Conservation (phyloP, 2,329 filamentous ascomycete genomes). For the Fusarium longipes region DNA sequence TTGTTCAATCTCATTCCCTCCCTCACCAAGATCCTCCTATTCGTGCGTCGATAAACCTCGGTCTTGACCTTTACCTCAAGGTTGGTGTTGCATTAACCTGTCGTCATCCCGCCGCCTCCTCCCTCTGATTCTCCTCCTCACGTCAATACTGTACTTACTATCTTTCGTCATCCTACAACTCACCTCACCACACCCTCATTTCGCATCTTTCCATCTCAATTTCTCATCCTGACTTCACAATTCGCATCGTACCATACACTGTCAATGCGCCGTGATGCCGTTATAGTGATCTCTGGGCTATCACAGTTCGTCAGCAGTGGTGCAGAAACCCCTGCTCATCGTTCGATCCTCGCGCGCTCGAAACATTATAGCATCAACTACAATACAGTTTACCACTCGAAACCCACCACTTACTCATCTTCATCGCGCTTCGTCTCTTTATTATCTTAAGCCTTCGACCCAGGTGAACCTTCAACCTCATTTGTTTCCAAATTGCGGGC, state of each 20-base stretch:
- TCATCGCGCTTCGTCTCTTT: not conserved
- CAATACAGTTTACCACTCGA: constrained; percentile 15
- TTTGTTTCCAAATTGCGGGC: not conserved
- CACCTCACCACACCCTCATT: constrained; percentile 2
- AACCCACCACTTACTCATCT: constrained; percentile 4
- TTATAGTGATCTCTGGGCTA: constrained; percentile 13
- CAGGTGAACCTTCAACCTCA: not conserved
- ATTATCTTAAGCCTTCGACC: not conserved
- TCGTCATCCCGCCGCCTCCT: constrained; percentile 28
- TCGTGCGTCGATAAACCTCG: constrained; percentile 3
- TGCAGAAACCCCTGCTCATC: constrained; percentile 37
- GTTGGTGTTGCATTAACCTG: constrained; percentile 26
- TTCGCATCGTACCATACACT: not conserved
- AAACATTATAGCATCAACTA: constrained; percentile 20
- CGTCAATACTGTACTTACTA: not conserved
- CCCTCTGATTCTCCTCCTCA: constrained; percentile 6
- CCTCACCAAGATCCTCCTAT: not conserved
- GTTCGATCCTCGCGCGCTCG: constrained; percentile 36
- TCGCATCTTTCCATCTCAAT: not conserved
- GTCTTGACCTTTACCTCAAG: not conserved
- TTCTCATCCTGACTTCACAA: not conserved
- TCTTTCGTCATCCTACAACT: constrained; percentile 16
- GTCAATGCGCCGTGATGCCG: constrained; percentile 15
- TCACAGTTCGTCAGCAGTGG: constrained; percentile 8
- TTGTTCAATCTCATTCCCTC: constrained; percentile 14